These are phyloP conservation scores for Moricandia moricandioides DNA, from an alignment of 345 rosid genomes.

Conservation along the genomic window DNA sequence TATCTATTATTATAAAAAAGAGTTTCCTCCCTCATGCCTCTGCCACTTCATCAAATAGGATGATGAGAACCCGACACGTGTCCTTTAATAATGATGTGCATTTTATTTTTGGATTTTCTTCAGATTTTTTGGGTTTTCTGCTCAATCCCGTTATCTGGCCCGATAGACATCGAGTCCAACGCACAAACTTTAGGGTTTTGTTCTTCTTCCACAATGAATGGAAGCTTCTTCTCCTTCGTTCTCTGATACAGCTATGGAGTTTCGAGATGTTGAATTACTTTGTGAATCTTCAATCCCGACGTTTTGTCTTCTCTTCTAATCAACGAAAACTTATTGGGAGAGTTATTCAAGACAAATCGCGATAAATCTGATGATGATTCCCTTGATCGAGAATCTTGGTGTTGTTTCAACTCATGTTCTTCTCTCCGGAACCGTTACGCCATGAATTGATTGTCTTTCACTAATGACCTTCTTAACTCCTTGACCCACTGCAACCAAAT, in stretches of 20 bases:
- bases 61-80: background rate
- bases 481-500: background rate
- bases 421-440: background rate
- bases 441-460: background rate
- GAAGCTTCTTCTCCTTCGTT: background rate
- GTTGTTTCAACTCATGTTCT: background rate
- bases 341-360: background rate
- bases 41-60: too few species aligned
- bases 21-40: too few species aligned
- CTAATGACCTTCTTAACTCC: background rate
- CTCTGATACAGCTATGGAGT: background rate
- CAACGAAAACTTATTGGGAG: background rate
- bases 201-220: background rate
- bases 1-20: too few species aligned
- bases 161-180: background rate
- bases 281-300: background rate
- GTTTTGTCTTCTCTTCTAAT: background rate
- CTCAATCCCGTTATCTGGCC: background rate
- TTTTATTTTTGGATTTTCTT: background rate
- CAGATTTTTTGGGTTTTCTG: background rate
- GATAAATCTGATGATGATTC: background rate
- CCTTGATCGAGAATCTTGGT: background rate
- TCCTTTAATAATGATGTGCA: background rate
- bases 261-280: background rate
- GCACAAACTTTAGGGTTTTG: background rate